Conservation (phyloP, 331 rosid genomes). For the Arachis monticola region DNA sequence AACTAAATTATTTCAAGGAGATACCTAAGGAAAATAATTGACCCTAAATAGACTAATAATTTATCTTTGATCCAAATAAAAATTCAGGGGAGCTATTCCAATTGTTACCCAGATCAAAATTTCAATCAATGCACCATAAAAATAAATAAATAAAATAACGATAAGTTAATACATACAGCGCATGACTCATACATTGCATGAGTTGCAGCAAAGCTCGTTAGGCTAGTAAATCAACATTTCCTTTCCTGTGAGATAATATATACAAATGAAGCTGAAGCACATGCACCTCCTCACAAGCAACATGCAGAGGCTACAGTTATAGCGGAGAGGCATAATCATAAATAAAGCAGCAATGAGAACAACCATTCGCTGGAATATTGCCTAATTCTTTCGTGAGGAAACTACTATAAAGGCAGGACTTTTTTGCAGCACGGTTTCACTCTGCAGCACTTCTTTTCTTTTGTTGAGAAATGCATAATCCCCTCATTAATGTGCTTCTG, state of each 20-base stretch:
- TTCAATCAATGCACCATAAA: neutral
- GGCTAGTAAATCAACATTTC: too few relatives aligned
- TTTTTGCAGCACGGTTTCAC: constrained; percentile 89
- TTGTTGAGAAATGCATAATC: constrained; percentile 60
- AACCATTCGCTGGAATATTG: constrained; percentile 12
- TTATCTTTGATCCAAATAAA: neutral
- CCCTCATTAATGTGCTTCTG: constrained; percentile 58
- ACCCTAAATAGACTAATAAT: too few relatives aligned
- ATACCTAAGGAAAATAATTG: too few relatives aligned
- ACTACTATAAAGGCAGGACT: constrained; percentile 35
- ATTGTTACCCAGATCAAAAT: neutral
- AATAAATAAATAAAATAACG: too few relatives aligned
- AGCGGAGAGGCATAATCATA: neutral
- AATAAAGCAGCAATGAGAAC: neutral
- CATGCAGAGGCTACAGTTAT: constrained; percentile 1
- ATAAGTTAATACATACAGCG: too few relatives aligned
- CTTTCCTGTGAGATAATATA: too few relatives aligned
- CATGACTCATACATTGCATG: too few relatives aligned
- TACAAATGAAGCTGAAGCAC: constrained; percentile 17
- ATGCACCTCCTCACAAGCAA: neutral
- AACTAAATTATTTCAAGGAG: too few relatives aligned
- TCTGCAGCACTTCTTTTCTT: constrained; percentile 69
- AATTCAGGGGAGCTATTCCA: neutral
- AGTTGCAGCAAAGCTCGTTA: too few relatives aligned
- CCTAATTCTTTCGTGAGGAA: constrained; percentile 13